Evolutionary conservation across 306 rosid genomes (phyloP), one percentile per base, ranked within the genome.

Genomic region (Cicer yamashitae): DNA sequence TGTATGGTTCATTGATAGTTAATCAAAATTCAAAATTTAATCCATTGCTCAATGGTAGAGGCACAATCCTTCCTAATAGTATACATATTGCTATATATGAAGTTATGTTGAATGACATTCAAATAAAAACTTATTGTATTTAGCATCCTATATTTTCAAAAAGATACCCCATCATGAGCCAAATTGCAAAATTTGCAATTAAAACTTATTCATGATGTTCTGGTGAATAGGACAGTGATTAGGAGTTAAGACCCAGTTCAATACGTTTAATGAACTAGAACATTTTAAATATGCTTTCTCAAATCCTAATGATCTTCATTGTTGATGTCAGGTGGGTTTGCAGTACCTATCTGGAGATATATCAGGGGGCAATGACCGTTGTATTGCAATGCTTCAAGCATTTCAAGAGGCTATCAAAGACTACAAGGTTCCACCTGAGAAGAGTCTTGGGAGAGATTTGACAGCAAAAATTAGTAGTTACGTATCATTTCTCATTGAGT

Each of bases 321-420:
- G 70, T 69, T 62, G 22, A 54, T 84, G 30, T 65, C 81, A 85
- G 88, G 88, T 85, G 61, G 86, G 90, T 78, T 71, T 87, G 72
- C 86, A 80, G 74, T 87, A 81, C 81, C 41, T 80, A 60, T 62
- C 70, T 37, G 91, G 91, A 48, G 83, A 81, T 74, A 82, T 87
- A 73, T 80, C 85, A 30, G 87, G 88, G 77, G 86, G 84, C 70
- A 87, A 84, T 80, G 91, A 86, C 59, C 91, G 91, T 60, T 87
- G 91, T 75, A 80, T 84, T 61, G 84, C 88, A 74, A 87, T 87
- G 91, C 85, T 87, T 15, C 83, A 82, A 74, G 88, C 91, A 82
- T 82, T 87, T 82, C 88, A 80, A 75, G 88, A 87, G 61, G 91
- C 86, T 53, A 77, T 87, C 78, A 87, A 81, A 80, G 91, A 87